phyloP scores from a whole-genome alignment of 805 yeast genomes.

The Ogataea polymorpha region DNA sequence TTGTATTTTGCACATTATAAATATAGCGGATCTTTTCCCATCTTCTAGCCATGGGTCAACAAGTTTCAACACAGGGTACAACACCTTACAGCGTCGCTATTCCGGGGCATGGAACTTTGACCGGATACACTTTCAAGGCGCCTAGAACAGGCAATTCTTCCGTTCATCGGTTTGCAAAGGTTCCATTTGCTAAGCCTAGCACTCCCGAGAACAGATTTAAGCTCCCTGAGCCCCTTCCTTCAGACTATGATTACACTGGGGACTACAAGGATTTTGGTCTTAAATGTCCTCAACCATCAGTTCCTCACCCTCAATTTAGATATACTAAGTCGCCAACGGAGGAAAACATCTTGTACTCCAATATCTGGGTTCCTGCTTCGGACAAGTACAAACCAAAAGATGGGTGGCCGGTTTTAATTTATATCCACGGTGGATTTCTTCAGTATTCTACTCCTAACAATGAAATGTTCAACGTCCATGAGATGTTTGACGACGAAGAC shows the following conservation, averaged over 20 bases:
- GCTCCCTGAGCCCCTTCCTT: slow-evolving; percentile 30
- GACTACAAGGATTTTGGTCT: slow-evolving; percentile 35
- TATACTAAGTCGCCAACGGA: slow-evolving; percentile 27
- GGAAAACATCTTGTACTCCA: slow-evolving; percentile 35
- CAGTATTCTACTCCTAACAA: slow-evolving; percentile 34
- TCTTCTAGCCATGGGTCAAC: slow-evolving; percentile 20
- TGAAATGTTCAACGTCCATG: slow-evolving; percentile 23
- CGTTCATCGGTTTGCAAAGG: slow-evolving; percentile 28
- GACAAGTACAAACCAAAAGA: slow-evolving; percentile 31
- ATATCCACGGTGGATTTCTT: slow-evolving; percentile 44
- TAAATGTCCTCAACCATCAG: slow-evolving; percentile 38
- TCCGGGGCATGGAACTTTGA: slow-evolving; percentile 29
- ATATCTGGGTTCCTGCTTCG: slow-evolving; percentile 39
- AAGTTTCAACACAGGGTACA: slow-evolving; percentile 23
- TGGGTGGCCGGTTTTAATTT: slow-evolving; percentile 43
- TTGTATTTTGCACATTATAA: neutral
- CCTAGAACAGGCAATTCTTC: slow-evolving; percentile 18
- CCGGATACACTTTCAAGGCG: slow-evolving; percentile 26
- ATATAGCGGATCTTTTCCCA: neutral
- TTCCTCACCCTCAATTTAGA: slow-evolving; percentile 26
- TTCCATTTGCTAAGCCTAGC: slow-evolving; percentile 36
- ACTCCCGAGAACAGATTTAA: slow-evolving; percentile 33
- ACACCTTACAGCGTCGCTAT: slow-evolving; percentile 18
- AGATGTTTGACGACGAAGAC: slow-evolving; percentile 28
- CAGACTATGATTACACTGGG: slow-evolving; percentile 37